Evolutionary conservation across 345 rosid species (phyloP), one percentile per base, ranked within the genome.

Genomic region (Firmiana major): DNA sequence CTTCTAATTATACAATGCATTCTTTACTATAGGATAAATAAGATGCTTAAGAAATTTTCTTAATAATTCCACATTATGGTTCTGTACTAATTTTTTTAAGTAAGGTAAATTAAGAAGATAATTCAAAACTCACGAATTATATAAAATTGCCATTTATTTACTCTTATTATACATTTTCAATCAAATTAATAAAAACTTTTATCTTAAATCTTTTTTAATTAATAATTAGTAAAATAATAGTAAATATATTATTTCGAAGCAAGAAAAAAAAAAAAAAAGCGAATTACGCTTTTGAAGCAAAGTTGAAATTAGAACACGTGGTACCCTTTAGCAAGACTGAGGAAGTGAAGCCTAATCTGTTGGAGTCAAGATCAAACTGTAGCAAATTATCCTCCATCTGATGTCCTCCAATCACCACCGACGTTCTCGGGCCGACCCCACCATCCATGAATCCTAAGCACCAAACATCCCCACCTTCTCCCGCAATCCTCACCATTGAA

Each of bases 381-480:
- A 74, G 55, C 40, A 74, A 62, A 74, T 74, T 74, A 22, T 74
- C 77, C 40, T 24, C 68, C 68, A 74, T 74, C 22, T 16, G 77
- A 43, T 60, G 69, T 24, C 55, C 55, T 1, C 77, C 77, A 19
- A 74, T 60, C 68, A 60, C 42, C 55, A 74, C 55, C 43, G 77
- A 45, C 1, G 77, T 46, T 46, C 57, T 74, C 6, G 69, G 77
- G 42, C 19, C 43, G 24, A 45, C 43, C 55, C 77, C 77, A 24
- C 77, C 68, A 43, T 74, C 77, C 12, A 74, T 69, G 10, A 74
- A 74, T 19, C 55, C 77, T 34, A 74, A 74, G 77, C 77, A 74
- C 77, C 65, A 58, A 46, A 31, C 38, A 3, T 9, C 63, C 15
- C 63, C 65, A 8, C 24, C 73, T 15, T 46, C 26, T n/a, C 43